Evolutionary conservation across 148 eudicot species (phyloP), one percentile per base, ranked within the genome.

Genomic region (Fallopia convolvulus): DNA sequence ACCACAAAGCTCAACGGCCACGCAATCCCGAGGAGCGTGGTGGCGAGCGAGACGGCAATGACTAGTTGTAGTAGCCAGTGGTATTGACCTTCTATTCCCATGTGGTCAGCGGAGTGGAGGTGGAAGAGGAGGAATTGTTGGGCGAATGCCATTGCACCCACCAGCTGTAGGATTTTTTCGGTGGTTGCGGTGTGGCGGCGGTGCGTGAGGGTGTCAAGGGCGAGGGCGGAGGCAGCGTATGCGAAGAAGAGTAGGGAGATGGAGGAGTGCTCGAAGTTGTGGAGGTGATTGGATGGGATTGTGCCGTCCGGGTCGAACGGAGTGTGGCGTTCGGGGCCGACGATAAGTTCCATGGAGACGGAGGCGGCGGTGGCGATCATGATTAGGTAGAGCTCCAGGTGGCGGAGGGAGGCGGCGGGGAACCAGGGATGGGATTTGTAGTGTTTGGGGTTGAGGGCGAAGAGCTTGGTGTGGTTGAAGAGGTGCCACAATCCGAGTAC

Each of bases 81-180:
- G 84, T 93, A 90, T 56, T 91, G 94, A 0, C 98, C 98, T 65
- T 93, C 98, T 3, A 93, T 84, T 1, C 98, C 98, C 92, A 87
- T 84, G 78, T 93, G 98, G 56, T 91, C 97, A 5, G 92, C 36
- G 0, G 98, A 93, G 83, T 93, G 98, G 75, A 91, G 88, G 83
- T 91, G 91, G 83, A 93, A 93, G 40, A 91, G 46, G 33, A 93
- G 84, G 30, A 91, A 79, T 71, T 90, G 85, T 73, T 91, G 97
- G 5, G 78, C 91, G 72, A 91, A 93, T 18, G 90, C 91, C 8
- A 85, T 48, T 0, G 90, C 87, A 0, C 72, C 90, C 1, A 93
- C 74, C 41, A 91, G 47, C 63, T 84, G 88, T 15, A 92, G 66
- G 21, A 93, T 78, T 17, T 63, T 63, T 5, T 63, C 70, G 8